These are phyloP conservation scores for Kazachstania kunashirensis DNA, from an alignment of 805 yeast species.

Conservation along the genomic window DNA sequence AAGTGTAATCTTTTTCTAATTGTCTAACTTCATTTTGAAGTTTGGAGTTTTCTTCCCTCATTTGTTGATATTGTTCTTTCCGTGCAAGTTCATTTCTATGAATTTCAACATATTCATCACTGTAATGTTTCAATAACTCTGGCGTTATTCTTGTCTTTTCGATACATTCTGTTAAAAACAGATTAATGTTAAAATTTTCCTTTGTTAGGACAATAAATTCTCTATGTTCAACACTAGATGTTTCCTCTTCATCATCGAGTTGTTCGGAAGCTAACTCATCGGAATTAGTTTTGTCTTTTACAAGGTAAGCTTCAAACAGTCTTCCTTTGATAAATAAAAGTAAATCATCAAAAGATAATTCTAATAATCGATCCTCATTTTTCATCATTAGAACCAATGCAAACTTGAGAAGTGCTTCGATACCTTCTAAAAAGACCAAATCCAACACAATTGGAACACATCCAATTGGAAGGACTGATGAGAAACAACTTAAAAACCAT, in stretches of 20 bases:
- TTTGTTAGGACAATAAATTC: background rate
- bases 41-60: slow-evolving; percentile 56
- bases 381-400: slow-evolving; percentile 66
- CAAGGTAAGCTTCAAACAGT: slow-evolving; percentile 36
- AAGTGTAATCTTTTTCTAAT: slow-evolving; percentile 61
- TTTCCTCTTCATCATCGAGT: background rate
- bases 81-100: slow-evolving; percentile 56
- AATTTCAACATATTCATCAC: slow-evolving; percentile 63
- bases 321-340: slow-evolving; percentile 67
- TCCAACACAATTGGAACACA: slow-evolving; percentile 79
- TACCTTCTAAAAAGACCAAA: slow-evolving; percentile 78
- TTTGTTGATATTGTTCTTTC: slow-evolving; percentile 49
- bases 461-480: slow-evolving; percentile 79
- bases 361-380: slow-evolving; percentile 49
- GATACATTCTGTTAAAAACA: slow-evolving; percentile 68
- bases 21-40: slow-evolving; percentile 63
- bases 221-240: background rate
- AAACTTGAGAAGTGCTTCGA: slow-evolving; percentile 71
- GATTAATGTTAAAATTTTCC: slow-evolving; percentile 49
- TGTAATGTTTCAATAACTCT: slow-evolving; percentile 54
- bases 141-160: slow-evolving; percentile 56
- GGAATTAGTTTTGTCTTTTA: background rate
- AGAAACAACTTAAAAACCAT: slow-evolving; percentile 88
- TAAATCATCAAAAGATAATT: slow-evolving; percentile 63
- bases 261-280: background rate